Conservation (phyloP, 2,329 filamentous ascomycete species). For the Xylaria sp. region DNA sequence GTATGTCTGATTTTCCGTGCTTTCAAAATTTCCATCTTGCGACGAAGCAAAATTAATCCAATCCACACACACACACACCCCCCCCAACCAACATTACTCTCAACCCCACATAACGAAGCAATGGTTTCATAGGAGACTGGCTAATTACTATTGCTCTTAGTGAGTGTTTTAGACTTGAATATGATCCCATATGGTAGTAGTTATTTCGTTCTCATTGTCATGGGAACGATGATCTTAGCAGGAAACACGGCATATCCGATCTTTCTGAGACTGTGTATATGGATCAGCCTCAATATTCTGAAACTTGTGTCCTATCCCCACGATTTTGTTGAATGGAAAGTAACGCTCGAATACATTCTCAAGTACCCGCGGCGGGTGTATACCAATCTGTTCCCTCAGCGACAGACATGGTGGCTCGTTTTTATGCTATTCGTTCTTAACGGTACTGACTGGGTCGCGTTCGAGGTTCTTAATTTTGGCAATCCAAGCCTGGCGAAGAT, state of each 20-base stretch:
- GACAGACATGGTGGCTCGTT: constrained; percentile 74
- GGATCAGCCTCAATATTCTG: constrained; percentile 60
- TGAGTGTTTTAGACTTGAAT: constrained; percentile 74
- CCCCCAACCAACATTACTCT: neutral
- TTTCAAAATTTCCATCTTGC: neutral
- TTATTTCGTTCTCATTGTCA: constrained; percentile 62
- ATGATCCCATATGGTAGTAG: constrained; percentile 69
- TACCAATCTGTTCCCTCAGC: constrained; percentile 71
- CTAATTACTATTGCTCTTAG: constrained; percentile 25
- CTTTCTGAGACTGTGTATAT: constrained; percentile 70
- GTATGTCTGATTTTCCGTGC: constrained; percentile 25
- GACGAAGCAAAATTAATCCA: neutral
- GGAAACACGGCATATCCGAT: constrained; percentile 75
- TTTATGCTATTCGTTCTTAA: constrained; percentile 71
- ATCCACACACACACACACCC: neutral
- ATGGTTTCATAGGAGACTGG: neutral
- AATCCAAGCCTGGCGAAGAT: constrained; percentile 66
- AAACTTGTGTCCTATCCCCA: constrained; percentile 53
- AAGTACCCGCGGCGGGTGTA: constrained; percentile 69
- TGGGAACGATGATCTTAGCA: constrained; percentile 69
- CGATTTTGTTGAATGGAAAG: constrained; percentile 56
- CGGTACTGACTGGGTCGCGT: constrained; percentile 71
- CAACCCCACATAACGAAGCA: neutral
- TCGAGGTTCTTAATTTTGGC: constrained; percentile 73
- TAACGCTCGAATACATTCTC: constrained; percentile 65